Percentiles rank a stretch among this genome's conserved stretches.
Evolutionary conservation across 192 early-diverging fungal species (phyloP).

Genomic region (Coemansia sp.): DNA sequence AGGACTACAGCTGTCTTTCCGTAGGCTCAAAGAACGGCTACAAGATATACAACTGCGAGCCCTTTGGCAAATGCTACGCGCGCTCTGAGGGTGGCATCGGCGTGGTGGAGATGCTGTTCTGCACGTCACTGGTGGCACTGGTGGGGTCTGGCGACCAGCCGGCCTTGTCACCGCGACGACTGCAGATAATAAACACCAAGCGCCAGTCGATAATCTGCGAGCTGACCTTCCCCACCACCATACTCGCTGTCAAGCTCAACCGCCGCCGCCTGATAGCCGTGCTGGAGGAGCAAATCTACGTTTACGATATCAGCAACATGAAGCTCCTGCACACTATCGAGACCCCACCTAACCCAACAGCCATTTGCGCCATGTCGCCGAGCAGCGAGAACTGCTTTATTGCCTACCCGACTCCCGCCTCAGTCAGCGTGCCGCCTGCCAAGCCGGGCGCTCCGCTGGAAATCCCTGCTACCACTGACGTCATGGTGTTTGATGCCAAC

Average conservation of each 20-base stretch:
- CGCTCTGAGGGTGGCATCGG: conserved; percentile 88
- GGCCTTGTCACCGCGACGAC: conserved; percentile 74
- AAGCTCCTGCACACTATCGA: conserved; percentile 94
- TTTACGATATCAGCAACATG: conserved; percentile 99
- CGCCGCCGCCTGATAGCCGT: conserved; percentile 88
- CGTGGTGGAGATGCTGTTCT: conserved; percentile 96
- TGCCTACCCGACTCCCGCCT: conserved; percentile 82
- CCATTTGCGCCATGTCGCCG: conserved; percentile 87
- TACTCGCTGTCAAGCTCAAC: conserved; percentile 94
- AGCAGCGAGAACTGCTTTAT: conserved; percentile 92
- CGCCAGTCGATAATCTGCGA: conserved; percentile 96
- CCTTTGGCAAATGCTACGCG: conserved; percentile 90
- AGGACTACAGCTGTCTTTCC: conserved; percentile 86
- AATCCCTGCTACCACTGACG: conserved; percentile 51
- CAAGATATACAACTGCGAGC: conserved; percentile 96
- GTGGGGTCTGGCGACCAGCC: conserved; percentile 92
- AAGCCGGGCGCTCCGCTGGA: conserved; percentile 37
- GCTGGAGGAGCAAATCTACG: conserved; percentile 92
- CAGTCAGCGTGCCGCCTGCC: conserved; percentile 56
- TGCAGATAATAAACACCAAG: conserved; percentile 98
- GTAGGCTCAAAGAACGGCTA: conserved; percentile 80
- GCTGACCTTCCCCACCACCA: conserved; percentile 87
- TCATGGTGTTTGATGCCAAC: conserved; percentile 90
- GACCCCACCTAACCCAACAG: conserved; percentile 84
- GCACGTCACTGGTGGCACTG: conserved; percentile 91